Conservation (phyloP, 345 rosid genomes). For the Salix koriyanagi region DNA sequence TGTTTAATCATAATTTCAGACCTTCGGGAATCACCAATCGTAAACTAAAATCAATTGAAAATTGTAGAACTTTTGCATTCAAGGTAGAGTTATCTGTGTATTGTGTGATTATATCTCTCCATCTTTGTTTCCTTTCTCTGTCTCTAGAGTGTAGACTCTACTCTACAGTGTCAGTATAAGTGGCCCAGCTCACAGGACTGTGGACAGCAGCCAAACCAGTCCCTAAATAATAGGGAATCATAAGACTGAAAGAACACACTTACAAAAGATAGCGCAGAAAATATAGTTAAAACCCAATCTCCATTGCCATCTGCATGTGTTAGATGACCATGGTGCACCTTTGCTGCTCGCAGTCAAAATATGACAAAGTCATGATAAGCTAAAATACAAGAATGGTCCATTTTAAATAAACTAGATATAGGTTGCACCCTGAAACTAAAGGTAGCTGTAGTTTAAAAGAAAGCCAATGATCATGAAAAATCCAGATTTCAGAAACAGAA, state of each 20-base stretch:
- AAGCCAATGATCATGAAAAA: neutral
- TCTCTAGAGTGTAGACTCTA: neutral
- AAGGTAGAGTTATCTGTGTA: neutral
- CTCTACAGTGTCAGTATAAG: neutral
- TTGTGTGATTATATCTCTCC: neutral
- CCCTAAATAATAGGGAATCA: no score
- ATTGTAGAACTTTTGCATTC: no score
- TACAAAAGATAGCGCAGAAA: constrained; percentile 83
- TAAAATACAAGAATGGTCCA: neutral
- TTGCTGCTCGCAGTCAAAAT: constrained; percentile 47
- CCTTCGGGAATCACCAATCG: no score
- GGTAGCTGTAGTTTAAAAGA: neutral
- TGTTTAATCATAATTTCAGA: no score
- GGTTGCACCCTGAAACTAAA: neutral
- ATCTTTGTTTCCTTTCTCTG: neutral
- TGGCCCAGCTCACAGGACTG: neutral
- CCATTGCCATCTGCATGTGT: constrained; percentile 92
- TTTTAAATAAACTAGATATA: neutral
- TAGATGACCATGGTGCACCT: constrained; percentile 83
- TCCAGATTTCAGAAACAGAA: neutral
- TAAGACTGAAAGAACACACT: constrained; percentile 24
- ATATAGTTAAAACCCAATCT: constrained; percentile 95
- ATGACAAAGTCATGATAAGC: constrained; percentile 5
- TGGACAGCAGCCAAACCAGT: neutral
- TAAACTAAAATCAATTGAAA: no score